Evolutionary conservation across 2,329 filamentous ascomycete genomes (phyloP).

Genomic region (Curvularia lunata): DNA sequence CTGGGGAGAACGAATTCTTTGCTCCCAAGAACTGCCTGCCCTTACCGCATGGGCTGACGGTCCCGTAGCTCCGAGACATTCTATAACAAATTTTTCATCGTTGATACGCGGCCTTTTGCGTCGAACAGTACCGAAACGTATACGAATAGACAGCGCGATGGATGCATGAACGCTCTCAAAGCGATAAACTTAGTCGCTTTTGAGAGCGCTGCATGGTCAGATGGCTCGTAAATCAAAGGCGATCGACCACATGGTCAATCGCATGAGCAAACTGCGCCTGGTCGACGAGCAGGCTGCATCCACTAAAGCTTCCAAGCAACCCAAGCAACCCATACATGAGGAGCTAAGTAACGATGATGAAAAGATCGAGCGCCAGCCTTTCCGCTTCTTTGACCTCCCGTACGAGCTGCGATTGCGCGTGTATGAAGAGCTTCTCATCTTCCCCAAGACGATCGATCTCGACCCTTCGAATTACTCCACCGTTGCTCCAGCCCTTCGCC

Average conservation of each 20-base stretch:
- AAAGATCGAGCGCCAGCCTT: constrained; percentile 35
- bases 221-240: constrained; percentile 36
- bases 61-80: constrained; percentile 49
- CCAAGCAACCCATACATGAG: background rate
- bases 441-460: constrained; percentile 67
- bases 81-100: constrained; percentile 14
- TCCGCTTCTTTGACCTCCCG: constrained; percentile 61
- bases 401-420: constrained; percentile 60
- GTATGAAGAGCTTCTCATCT: constrained; percentile 56
- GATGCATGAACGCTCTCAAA: constrained; percentile 51
- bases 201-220: constrained; percentile 18
- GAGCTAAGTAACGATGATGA: constrained; percentile 9
- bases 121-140: constrained; percentile 15
- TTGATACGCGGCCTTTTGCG: constrained; percentile 13
- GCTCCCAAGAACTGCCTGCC: constrained; percentile 48
- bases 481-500: constrained; percentile 64
- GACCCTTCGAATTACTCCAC: constrained; percentile 69
- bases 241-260: constrained; percentile 35
- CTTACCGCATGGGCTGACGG: constrained; percentile 39
- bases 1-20: constrained; percentile 57
- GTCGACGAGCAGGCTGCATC: constrained; percentile 14
- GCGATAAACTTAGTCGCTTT: constrained; percentile 40
- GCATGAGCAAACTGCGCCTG: constrained; percentile 34
- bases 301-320: background rate
- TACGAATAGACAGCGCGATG: constrained; percentile 44